These are phyloP conservation scores for Pezicula radicicola DNA, from an alignment of 2,329 filamentous ascomycete species.

Conservation along the genomic window DNA sequence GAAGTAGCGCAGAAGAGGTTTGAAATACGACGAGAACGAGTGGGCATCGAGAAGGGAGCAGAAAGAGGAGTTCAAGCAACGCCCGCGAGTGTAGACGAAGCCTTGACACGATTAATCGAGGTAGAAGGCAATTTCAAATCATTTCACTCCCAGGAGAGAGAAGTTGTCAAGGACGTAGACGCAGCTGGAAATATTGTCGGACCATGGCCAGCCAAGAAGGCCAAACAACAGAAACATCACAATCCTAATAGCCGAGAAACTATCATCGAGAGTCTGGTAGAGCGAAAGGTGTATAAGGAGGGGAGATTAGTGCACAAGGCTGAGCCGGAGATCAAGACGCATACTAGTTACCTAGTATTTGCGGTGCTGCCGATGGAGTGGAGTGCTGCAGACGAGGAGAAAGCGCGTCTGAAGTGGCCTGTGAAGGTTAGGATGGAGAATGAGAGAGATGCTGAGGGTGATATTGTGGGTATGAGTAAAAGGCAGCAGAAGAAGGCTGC, in stretches of 20 bases:
- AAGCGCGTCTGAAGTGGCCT: constrained; percentile 63
- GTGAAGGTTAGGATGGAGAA: constrained; percentile 35
- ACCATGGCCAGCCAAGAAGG: constrained; percentile 5
- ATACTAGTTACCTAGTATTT: constrained; percentile 97
- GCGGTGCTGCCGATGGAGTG: constrained; percentile 85
- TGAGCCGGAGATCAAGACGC: constrained; percentile 88
- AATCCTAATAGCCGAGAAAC: constrained; percentile 31
- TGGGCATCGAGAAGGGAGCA: constrained; percentile 60
- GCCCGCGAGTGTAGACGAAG: constrained; percentile 75
- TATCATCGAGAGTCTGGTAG: constrained; percentile 28
- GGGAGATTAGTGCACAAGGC: constrained; percentile 77
- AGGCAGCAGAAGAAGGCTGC: constrained; percentile 15
- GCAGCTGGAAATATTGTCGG: no score
- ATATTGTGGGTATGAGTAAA: constrained; percentile 35
- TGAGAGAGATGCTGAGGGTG: constrained; percentile 28
- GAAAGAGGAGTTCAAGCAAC: constrained; percentile 55
- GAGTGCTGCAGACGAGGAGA: constrained; percentile 76
- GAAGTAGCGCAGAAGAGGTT: constrained; percentile 79
- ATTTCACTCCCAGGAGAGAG: constrained; percentile 46
- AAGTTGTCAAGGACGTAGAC: constrained; percentile 23
- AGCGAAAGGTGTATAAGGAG: constrained; percentile 64
- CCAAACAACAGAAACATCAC: constrained; percentile 13
- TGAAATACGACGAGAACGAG: constrained; percentile 77
- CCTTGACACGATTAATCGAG: constrained; percentile 67
- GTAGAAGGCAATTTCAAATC: constrained; percentile 68